Conservation (phyloP, 306 rosid species). For the Dryas octopetala region DNA sequence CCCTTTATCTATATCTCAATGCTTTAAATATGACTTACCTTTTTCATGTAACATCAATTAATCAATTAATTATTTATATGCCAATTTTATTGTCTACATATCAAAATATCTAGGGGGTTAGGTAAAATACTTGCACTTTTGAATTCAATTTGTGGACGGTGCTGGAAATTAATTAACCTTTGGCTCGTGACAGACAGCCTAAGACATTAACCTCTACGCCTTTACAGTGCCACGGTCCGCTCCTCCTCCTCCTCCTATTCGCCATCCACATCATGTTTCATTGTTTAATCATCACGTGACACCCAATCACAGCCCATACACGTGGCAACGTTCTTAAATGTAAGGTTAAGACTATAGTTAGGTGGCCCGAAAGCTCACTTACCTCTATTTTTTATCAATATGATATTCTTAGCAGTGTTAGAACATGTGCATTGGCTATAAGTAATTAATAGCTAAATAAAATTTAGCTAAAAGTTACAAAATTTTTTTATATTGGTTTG, state of each 20-base stretch:
- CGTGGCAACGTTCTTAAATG: not conserved
- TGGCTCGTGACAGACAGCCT: conserved; percentile 19
- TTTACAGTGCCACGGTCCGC: conserved; percentile 1
- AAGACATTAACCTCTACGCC: not conserved
- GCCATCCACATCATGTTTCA: not conserved
- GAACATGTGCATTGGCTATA: too few species aligned
- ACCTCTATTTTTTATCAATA: not conserved
- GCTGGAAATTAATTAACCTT: not conserved
- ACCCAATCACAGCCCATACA: not conserved
- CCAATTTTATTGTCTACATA: not conserved
- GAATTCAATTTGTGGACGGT: not conserved
- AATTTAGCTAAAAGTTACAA: too few species aligned
- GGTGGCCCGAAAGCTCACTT: not conserved
- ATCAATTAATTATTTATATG: not conserved
- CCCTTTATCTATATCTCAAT: too few species aligned
- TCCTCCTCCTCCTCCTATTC: not conserved
- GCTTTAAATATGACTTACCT: not conserved
- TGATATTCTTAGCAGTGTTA: not conserved
- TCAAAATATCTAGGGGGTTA: conserved; percentile 6
- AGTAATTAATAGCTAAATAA: too few species aligned
- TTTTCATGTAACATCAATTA: not conserved
- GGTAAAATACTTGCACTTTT: not conserved
- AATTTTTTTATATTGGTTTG: too few species aligned
- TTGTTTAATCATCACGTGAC: not conserved
- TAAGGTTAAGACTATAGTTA: not conserved